phyloP scores from a whole-genome alignment of 129 eudicot species.

The Chrysanthemum lavandulifolium region DNA sequence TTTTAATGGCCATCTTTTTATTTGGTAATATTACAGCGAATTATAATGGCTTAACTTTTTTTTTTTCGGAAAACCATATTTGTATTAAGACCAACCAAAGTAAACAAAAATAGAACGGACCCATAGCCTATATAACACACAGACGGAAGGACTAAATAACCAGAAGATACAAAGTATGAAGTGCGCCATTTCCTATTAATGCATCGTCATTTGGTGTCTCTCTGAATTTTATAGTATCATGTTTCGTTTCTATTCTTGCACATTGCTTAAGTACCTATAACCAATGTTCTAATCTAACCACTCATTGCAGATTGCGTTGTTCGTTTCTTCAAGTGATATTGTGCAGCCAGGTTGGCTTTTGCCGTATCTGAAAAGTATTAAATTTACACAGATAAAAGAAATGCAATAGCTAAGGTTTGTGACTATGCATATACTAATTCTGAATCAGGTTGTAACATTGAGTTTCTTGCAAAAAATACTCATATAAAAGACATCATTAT shows the following conservation, averaged over 20 bases:
- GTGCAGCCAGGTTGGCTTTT: conserved; percentile 89
- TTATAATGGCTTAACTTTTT: too few species aligned
- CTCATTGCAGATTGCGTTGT: conserved; percentile 69
- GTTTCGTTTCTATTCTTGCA: neutral
- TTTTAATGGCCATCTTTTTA: too few species aligned
- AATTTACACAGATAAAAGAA: conserved; percentile 53
- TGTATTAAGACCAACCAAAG: too few species aligned
- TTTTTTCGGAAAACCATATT: too few species aligned
- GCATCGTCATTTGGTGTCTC: neutral
- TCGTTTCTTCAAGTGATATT: conserved; percentile 91
- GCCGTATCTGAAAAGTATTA: conserved; percentile 53
- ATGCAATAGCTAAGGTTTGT: conserved; percentile 89
- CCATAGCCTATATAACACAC: too few species aligned
- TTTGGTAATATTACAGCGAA: too few species aligned
- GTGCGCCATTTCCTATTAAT: neutral
- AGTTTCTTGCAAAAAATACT: neutral
- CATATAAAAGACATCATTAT: neutral
- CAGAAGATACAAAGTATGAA: too few species aligned
- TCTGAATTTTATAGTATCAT: neutral
- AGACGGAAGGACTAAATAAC: too few species aligned
- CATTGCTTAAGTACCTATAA: conserved; percentile 1
- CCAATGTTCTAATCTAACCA: conserved; percentile 14
- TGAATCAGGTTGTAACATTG: conserved; percentile 2
- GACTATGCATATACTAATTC: conserved; percentile 15
- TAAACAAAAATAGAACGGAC: too few species aligned